phyloP scores from a whole-genome alignment of 73 alveolate genomes.

The Symbiodinium pilosum region DNA sequence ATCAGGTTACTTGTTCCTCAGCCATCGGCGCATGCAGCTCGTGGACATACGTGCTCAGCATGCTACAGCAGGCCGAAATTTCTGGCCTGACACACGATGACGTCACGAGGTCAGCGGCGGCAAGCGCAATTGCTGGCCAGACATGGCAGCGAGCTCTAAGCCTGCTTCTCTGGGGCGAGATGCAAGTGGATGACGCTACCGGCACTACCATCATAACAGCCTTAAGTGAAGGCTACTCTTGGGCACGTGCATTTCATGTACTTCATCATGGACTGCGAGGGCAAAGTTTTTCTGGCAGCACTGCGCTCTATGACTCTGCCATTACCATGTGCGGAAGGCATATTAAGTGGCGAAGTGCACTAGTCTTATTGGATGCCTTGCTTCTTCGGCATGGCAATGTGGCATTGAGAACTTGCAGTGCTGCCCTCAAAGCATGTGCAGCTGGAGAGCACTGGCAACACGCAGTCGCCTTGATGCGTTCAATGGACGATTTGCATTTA shows the following conservation, averaged over 20 bases:
- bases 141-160: slow-evolving; percentile 19
- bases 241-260: background rate
- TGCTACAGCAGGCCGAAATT: background rate
- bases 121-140: background rate
- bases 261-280: background rate
- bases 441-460: slow-evolving; percentile 52
- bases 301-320: background rate
- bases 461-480: background rate
- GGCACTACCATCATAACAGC: background rate
- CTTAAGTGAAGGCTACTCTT: background rate
- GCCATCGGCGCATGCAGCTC: background rate
- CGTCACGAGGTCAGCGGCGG: background rate
- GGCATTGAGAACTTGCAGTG: slow-evolving; percentile 12
- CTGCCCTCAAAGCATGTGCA: slow-evolving; percentile 52
- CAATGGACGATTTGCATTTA: background rate
- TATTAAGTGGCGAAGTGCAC: slow-evolving; percentile 30
- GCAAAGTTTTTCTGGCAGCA: background rate
- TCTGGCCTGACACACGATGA: background rate
- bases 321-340: slow-evolving; percentile 50
- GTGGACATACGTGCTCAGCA: background rate
- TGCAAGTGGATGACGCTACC: background rate
- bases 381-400: background rate
- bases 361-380: background rate
- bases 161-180: background rate
- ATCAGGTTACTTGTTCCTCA: slow-evolving; percentile 5